Evolutionary conservation across 805 yeast genomes (phyloP).

Genomic region (Kuraishia molischiana): DNA sequence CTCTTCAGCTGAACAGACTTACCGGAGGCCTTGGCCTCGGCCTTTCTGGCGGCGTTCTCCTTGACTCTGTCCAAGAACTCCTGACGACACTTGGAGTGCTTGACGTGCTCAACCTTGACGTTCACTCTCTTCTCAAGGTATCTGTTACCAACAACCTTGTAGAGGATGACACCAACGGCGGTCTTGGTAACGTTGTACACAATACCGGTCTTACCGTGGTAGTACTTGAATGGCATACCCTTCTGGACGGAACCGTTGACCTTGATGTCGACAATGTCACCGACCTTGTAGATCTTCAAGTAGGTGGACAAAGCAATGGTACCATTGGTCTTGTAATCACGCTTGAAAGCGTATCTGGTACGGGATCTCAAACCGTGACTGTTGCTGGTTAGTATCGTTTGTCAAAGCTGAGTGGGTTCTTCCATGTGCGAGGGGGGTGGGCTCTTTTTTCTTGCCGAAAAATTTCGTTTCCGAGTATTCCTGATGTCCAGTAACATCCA

Average conservation of each 20-base stretch:
- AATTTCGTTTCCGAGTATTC: no score
- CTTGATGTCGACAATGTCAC: conserved; percentile 98
- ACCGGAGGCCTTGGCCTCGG: conserved; percentile 93
- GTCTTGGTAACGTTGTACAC: conserved; percentile 98
- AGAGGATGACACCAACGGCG: conserved; percentile 94
- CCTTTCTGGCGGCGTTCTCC: conserved; percentile 87
- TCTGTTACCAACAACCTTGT: conserved; percentile 99
- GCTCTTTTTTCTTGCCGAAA: no score
- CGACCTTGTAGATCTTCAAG: conserved; percentile 97
- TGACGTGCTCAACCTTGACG: conserved; percentile 97
- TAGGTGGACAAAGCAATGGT: conserved; percentile 88
- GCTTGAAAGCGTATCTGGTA: conserved; percentile 99
- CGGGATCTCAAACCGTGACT: conserved; percentile 99
- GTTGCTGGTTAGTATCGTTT: no score
- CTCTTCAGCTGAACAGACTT: conserved; percentile 89
- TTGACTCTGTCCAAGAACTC: conserved; percentile 98
- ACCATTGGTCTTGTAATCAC: conserved; percentile 99
- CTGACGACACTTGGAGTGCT: conserved; percentile 99
- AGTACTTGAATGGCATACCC: conserved; percentile 99
- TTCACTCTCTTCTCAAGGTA: conserved; percentile 98
- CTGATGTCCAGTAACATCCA: no score
- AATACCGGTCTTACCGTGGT: conserved; percentile 99
- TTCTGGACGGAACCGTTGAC: conserved; percentile 99
- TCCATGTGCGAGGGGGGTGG: no score
- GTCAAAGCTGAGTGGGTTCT: no score